Base-by-base conservation (phyloP, 148 eudicot species). In the Persicaria tinctoria region DNA sequence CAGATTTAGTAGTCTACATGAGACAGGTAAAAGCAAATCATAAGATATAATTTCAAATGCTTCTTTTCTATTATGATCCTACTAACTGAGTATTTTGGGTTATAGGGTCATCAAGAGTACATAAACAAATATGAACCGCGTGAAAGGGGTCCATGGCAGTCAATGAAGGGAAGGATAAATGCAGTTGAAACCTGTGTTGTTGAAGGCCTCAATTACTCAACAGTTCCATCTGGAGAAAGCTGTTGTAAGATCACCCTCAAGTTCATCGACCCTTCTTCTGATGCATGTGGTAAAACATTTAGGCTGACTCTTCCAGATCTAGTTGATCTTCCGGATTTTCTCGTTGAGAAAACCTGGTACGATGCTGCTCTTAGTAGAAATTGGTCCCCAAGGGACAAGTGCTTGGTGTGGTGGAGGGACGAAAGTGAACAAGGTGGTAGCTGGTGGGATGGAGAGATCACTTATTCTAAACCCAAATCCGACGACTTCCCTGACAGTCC, bases 371-470 rank as follows among this genome's bases (percentile, higher is more conserved):
- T 92, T 18, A 74, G 74, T 56, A 85, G 88, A 83, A 89, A 80
- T 49, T 95, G 98, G 98, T 73, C 74, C 32, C 77, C 71, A 17
- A 74, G 90, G 47, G 93, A 95, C 66, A 85, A 82, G 74, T 95
- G 98, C 81, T 69, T 62, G 46, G 96, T 95, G 51, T 95, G 98
- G 98, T 95, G 98, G 98, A 86, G 87, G 76, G 78, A 89, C 59
- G 93, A 76, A 46, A 77, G 75, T 16, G 91, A 74, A 47, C 80
- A 87, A 76, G 93, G 89, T 57, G 98, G 97, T 54, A 80, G 76
- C 66, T 95, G 93, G 97, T 95, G 93, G 93, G 86, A 84, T 32
- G 96, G 98, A 77, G 72, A 77, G 49, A 83, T 95, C 63, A 46
- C 76, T 50, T 82, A 83, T 72, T 75, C 84, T 14, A 79, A 79